A percentile compares a stretch with the other conserved stretches of the same genome.
Conservation (phyloP, 495 filamentous ascomycete genomes). For the Trichoderma gamsii region DNA sequence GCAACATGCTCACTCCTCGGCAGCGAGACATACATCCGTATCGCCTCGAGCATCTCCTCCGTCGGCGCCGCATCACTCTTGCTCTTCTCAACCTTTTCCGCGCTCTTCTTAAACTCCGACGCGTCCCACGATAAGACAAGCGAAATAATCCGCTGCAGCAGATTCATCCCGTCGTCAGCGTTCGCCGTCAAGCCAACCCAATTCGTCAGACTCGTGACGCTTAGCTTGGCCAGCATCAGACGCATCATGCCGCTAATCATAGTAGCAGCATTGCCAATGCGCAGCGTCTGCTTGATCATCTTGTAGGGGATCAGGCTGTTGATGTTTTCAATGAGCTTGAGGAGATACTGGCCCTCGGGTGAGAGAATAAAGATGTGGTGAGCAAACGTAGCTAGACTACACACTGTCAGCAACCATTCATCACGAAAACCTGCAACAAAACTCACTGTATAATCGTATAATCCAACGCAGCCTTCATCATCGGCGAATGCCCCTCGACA, state of each 20-base stretch:
- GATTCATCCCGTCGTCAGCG: slow-evolving; percentile 61
- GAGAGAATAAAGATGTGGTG: slow-evolving; percentile 58
- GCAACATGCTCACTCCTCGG: slow-evolving; percentile 45
- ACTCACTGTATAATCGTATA: slow-evolving; percentile 51
- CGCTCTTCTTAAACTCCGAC: slow-evolving; percentile 48
- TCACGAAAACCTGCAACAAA: neutral
- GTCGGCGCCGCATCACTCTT: slow-evolving; percentile 34
- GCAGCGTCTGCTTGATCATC: slow-evolving; percentile 54
- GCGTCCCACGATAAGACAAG: slow-evolving; percentile 56
- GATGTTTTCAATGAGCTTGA: slow-evolving; percentile 51
- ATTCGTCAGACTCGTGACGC: slow-evolving; percentile 54
- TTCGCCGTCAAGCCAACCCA: slow-evolving; percentile 57
- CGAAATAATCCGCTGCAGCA: slow-evolving; percentile 61
- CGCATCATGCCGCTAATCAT: slow-evolving; percentile 62
- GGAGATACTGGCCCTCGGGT: slow-evolving; percentile 55
- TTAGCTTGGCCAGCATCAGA: slow-evolving; percentile 59
- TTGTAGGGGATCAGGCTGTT: slow-evolving; percentile 57
- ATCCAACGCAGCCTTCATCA: slow-evolving; percentile 52
- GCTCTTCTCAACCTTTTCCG: slow-evolving; percentile 46
- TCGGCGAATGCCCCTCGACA: slow-evolving; percentile 49
- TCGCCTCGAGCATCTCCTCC: slow-evolving; percentile 42
- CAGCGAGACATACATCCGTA: slow-evolving; percentile 43
- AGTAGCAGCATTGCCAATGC: slow-evolving; percentile 59
- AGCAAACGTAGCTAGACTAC: slow-evolving; percentile 54
- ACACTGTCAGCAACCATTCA: neutral